Base-by-base conservation (phyloP, 768 basidiomycete genomes). In the Podaxis sp. region DNA sequence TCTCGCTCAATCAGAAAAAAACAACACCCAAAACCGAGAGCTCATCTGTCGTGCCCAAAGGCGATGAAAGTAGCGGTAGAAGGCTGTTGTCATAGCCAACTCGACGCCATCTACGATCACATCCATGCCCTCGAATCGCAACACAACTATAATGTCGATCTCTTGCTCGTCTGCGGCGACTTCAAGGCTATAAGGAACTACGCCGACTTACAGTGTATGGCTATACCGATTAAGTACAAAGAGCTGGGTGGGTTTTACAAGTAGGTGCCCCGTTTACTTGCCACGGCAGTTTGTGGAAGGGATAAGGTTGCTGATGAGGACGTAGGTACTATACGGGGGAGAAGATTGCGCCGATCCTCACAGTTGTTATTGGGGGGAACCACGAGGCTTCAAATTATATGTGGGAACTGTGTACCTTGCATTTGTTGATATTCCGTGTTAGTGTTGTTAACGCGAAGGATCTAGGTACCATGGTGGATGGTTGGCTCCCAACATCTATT, bases 331-430 rank as follows among this genome's bases (percentile, higher is more conserved):
- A 99, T 70, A 88, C 86, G 0, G 93, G 94, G 0, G 80, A 90
- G 70, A 87, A 80, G 69, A 75, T 66, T n/a, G 95, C 96, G 2
- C 94, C 96, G 0, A 73, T 96, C 4, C 75, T 96, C 72, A 99
- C 97, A 0, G 79, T 99, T 15, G 87, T 98, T 54, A 97, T 98
- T 69, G 97, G 97, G 15, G 97, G 97, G 8, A 98, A 98, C 71
- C 97, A 98, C 72, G 97, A 98, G 75, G 94, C 94, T 1, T 95
- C 93, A 22, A 97, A 95, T 67, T 97, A 98, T 71, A 81, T 98
- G 77, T 96, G 93, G 90, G 97, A 99, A 73, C 75, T 96, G 93
- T 94, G 69, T 74, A 90, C 77, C 2, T 33, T 15, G 6, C 12
- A n/a, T n/a, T 38, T 40, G 4, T 36, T 36, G 12, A 55, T 57